Percentiles rank a stretch among this genome's conserved stretches.
phyloP scores from a whole-genome alignment of 202 grass and related monocot genomes.

The Hordeum pubiflorum region DNA sequence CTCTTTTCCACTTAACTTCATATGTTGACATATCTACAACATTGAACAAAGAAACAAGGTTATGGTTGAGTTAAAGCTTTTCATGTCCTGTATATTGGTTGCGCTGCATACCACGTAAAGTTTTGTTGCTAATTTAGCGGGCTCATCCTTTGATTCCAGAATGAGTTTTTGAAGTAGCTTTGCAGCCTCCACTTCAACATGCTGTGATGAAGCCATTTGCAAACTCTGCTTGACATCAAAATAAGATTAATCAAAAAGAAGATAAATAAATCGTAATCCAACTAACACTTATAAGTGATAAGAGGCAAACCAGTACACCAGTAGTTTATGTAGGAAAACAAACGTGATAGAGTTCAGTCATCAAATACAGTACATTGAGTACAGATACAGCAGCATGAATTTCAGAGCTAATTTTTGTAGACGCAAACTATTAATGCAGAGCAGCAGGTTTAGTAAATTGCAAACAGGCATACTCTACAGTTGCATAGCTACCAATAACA shows the following conservation, averaged over 20 bases:
- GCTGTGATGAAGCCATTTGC: conserved; percentile 79
- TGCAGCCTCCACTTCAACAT: conserved; percentile 95
- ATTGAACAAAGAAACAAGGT: conserved; percentile 23
- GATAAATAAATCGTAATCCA: neutral
- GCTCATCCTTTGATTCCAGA: conserved; percentile 95
- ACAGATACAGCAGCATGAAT: neutral
- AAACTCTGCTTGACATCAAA: conserved; percentile 28
- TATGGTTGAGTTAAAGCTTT: neutral
- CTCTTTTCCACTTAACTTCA: conserved; percentile 98
- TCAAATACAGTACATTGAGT: neutral
- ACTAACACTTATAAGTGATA: neutral
- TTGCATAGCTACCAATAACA: conserved; percentile 16
- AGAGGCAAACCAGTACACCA: neutral
- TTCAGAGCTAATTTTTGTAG: conserved; percentile 7
- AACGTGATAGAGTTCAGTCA: neutral
- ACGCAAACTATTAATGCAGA: neutral
- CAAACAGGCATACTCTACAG: neutral
- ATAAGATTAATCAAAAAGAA: conserved; percentile 2
- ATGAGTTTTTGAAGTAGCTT: conserved; percentile 99
- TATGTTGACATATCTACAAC: conserved; percentile 94
- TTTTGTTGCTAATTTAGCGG: conserved; percentile 89
- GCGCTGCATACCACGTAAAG: conserved; percentile 80
- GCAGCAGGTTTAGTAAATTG: conserved; percentile 8
- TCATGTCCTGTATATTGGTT: neutral
- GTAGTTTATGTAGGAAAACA: conserved; percentile 8